Evolutionary conservation across 441 rosid genomes (phyloP), one percentile per base, ranked within the genome.

Genomic region (Adansonia grandidieri): DNA sequence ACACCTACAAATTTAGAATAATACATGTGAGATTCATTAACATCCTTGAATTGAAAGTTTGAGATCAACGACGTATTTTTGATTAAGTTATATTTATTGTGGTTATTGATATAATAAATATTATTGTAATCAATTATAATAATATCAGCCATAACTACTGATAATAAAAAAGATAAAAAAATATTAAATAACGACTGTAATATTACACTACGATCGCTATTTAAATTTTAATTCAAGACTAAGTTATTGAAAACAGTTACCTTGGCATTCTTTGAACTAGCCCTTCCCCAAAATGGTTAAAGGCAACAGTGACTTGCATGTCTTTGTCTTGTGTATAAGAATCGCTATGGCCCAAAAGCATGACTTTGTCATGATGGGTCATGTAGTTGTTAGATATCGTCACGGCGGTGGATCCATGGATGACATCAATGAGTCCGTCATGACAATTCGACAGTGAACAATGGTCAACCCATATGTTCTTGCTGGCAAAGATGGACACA

Each of bases 321-420:
- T 64, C 69, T 64, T 64, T 64, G 47, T 64, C 69, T 64, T 64
- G 69, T 22, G 85, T 83, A 71, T 82, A 87, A 4, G 86, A 79
- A 80, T 90, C 93, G 69, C 88, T 87, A 9, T 90, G 93, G 1
- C 93, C 93, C 71, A 90, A 78, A 45, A 90, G 82, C 87, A 85
- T 86, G 69, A 90, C 93, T 81, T 90, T 89, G 63, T 90, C 88
- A 81, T 90, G 93, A 79, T 87, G 90, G 5, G 93, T 90, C 83
- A 90, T 90, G 78, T 84, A 80, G 78, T 88, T 90, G 80, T 90
- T 90, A 32, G 94, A 90, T 64, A 90, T 76, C 1, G 94, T 90
- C 67, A 90, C 85, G 19, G 88, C 92, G 0, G 92, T 90, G n/a
- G 94, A 90, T 63, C 92, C 92, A 83, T 85, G 86, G 65, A 86